A percentile compares a stretch with the other conserved stretches of the same genome.
These are phyloP conservation scores for Guadua angustifolia DNA, from an alignment of 176 grass and related monocot genomes.

Conservation along the genomic window DNA sequence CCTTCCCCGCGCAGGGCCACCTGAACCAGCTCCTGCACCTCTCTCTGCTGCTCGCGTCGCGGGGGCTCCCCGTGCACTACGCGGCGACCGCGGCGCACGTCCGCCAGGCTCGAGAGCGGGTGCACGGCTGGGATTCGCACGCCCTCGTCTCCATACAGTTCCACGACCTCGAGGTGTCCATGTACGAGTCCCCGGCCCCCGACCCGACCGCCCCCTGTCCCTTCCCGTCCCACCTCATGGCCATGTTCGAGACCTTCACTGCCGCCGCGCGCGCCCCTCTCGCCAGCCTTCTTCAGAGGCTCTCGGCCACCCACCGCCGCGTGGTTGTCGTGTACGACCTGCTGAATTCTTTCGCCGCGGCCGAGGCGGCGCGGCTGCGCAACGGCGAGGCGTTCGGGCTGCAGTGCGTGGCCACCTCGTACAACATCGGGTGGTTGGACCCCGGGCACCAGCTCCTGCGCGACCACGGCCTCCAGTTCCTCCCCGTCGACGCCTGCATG, in stretches of 20 bases:
- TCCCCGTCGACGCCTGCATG: constrained; percentile 2
- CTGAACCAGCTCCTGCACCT: constrained; percentile 74
- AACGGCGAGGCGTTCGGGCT: constrained; percentile 60
- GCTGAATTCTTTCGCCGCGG: constrained; percentile 30
- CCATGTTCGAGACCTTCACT: background rate
- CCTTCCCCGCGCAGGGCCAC: constrained; percentile 68
- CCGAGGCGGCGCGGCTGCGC: constrained; percentile 34
- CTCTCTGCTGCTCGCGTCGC: constrained; percentile 51
- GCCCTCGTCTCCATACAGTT: constrained; percentile 42
- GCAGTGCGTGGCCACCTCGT: constrained; percentile 43
- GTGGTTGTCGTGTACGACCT: constrained; percentile 48
- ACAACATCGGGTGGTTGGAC: constrained; percentile 37
- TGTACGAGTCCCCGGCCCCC: constrained; percentile 48
- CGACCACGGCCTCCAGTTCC: background rate
- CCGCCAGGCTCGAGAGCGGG: background rate
- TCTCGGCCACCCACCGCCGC: constrained; percentile 41
- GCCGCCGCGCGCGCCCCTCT: constrained; percentile 37
- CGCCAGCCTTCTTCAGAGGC: constrained; percentile 1
- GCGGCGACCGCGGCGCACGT: constrained; percentile 34
- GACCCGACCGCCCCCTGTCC: constrained; percentile 24
- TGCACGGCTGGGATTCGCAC: constrained; percentile 1
- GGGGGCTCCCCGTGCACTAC: constrained; percentile 55
- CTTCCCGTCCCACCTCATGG: constrained; percentile 59
- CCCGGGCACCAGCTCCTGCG: constrained; percentile 22
- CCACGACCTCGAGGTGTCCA: constrained; percentile 49